Evolutionary conservation across 1,284 basidiomycete species (phyloP), one percentile per base, ranked within the genome.

Genomic region (Austroboletus niveus): DNA sequence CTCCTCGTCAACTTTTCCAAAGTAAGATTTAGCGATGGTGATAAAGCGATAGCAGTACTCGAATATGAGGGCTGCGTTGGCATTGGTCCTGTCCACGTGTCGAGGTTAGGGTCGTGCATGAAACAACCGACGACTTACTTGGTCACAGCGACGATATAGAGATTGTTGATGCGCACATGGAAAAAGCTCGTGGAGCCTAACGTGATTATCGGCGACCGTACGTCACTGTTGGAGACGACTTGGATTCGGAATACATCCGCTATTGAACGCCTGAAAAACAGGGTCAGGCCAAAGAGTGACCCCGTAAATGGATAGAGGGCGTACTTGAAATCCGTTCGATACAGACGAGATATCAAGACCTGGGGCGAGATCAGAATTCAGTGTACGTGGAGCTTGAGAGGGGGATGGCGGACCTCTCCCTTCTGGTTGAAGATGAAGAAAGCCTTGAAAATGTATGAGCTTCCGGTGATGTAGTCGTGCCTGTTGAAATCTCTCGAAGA

Each of bases 341-440:
- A 97, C 24, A 98, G 77, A 56, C 94, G 80, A 43, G 93, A 96
- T 66, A 97, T 97, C 62, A 98, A 81, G 62, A 97, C 92, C 92
- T 96, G 62, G 27, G 31, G 22, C 41, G 17, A 36, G 42, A 48
- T 43, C 45, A 41, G 39, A 45, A 51, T 64, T 50, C 62, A 44
- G 39, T 29, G 20, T n/a, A 30, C 20, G 4, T 14, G 15, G 12
- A 31, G 5, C 9, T 35, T 20, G 24, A 34, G 29, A 5, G 5
- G 27, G 15, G 8, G 40, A 35, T n/a, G 41, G 57, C 64, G 4
- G 2, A 94, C 92, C 82, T 98, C 95, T 68, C 94, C 95, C 73
- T 97, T 97, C 72, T 94, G 92, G 67, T 96, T 98, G 80, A 97
- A 97, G 57, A 97, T 92, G 74, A 98, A 98, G 83, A 98, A 95